Conservation (phyloP, 2,329 filamentous ascomycete species). For the Claviceps quebecensis region DNA sequence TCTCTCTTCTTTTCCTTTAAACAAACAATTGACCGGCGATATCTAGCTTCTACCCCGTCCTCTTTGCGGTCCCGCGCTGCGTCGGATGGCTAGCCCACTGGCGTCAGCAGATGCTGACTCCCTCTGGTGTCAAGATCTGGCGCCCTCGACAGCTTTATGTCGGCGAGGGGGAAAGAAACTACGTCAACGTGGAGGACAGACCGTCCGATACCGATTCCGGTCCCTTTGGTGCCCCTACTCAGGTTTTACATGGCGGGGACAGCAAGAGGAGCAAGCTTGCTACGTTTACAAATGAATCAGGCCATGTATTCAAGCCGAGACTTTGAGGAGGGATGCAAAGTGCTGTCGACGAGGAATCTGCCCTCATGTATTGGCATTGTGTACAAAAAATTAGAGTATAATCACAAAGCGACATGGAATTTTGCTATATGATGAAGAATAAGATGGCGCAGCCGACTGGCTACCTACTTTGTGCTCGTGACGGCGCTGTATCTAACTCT, state of each 20-base stretch:
- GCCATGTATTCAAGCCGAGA: slow-evolving; percentile 15
- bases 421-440: too few relatives aligned
- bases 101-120: slow-evolving; percentile 34
- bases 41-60: slow-evolving; percentile 31
- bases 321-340: slow-evolving; percentile 1
- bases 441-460: too few relatives aligned
- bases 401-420: too few relatives aligned
- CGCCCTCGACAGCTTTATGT: slow-evolving; percentile 34
- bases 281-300: slow-evolving; percentile 24
- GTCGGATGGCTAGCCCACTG: slow-evolving; percentile 39
- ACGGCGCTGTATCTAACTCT: too few relatives aligned
- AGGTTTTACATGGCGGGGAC: slow-evolving; percentile 26
- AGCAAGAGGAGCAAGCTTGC: slow-evolving; percentile 28
- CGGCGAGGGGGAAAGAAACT: slow-evolving; percentile 29
- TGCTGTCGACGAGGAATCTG: too few relatives aligned
- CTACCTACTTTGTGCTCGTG: too few relatives aligned
- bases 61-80: slow-evolving; percentile 36
- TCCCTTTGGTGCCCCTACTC: slow-evolving; percentile 22
- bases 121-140: slow-evolving; percentile 35
- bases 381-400: too few relatives aligned
- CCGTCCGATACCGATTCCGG: slow-evolving; percentile 11
- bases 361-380: too few relatives aligned
- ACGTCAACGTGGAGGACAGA: slow-evolving; percentile 24
- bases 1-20: neutral
- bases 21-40: too few relatives aligned